Conservation (phyloP, 2,329 filamentous ascomycete species). For the Neobulgaria alba region DNA sequence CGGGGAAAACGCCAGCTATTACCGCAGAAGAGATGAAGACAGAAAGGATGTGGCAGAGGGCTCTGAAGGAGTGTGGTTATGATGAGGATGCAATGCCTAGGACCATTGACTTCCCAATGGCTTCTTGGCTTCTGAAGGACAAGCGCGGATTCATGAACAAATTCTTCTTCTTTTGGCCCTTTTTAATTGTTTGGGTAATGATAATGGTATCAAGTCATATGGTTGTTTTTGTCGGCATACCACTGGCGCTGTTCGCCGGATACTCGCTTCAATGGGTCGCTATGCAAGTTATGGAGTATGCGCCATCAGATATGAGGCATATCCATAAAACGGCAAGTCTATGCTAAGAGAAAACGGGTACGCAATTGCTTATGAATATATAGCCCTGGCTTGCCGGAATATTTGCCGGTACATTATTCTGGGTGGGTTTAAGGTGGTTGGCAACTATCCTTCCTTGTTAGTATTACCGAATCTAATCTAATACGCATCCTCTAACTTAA, state of each 20-base stretch:
- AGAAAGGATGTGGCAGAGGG: conserved; percentile 68
- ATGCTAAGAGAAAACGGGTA: neutral
- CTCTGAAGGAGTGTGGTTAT: conserved; percentile 77
- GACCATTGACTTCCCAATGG: conserved; percentile 60
- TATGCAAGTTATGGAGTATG: conserved; percentile 70
- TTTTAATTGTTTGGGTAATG: conserved; percentile 62
- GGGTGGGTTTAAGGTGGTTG: conserved; percentile 69
- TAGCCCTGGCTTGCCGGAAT: conserved; percentile 90
- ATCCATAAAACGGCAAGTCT: conserved; percentile 74
- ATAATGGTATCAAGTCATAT: conserved; percentile 66
- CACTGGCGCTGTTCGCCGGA: conserved; percentile 55
- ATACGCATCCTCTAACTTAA: conserved; percentile 26
- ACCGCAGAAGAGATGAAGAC: conserved; percentile 91
- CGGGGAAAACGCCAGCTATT: conserved; percentile 80
- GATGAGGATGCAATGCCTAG: conserved; percentile 67
- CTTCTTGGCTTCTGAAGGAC: conserved; percentile 67
- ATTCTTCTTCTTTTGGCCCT: conserved; percentile 87
- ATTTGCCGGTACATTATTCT: conserved; percentile 79
- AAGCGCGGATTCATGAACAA: conserved; percentile 69
- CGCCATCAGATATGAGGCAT: conserved; percentile 77
- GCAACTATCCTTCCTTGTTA: conserved; percentile 64
- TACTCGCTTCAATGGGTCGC: conserved; percentile 71
- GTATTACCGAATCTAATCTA: conserved; percentile 21
- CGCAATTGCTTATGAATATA: conserved; percentile 4
- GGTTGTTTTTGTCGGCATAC: conserved; percentile 68